Conservation (phyloP, 2,329 filamentous ascomycete species). For the Epichloe sp. region DNA sequence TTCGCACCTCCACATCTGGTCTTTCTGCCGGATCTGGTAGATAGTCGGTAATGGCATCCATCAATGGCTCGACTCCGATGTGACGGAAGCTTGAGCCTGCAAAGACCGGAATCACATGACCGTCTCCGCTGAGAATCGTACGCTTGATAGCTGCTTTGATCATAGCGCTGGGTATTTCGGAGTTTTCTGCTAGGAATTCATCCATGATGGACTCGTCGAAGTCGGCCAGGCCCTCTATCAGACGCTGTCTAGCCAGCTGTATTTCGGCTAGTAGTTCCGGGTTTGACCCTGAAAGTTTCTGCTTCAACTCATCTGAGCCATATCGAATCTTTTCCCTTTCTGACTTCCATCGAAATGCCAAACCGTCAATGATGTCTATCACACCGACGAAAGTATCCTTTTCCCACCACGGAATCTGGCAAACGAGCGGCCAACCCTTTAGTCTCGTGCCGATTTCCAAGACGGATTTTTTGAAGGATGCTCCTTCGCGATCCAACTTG, state of each 20-base stretch:
- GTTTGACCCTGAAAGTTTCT: conserved; percentile 29
- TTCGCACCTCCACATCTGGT: conserved; percentile 63
- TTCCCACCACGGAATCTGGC: conserved; percentile 91
- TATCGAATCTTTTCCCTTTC: conserved; percentile 26
- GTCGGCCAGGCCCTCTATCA: conserved; percentile 77
- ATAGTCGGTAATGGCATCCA: conserved; percentile 80
- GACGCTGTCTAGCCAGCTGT: conserved; percentile 57
- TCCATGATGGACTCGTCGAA: conserved; percentile 80
- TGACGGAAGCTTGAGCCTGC: conserved; percentile 88
- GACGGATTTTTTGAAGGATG: conserved; percentile 70
- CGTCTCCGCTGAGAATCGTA: conserved; percentile 54
- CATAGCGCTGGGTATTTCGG: conserved; percentile 54
- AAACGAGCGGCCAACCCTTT: conserved; percentile 76
- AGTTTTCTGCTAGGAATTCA: conserved; percentile 64
- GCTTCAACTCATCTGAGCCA: conserved; percentile 15
- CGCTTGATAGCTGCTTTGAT: conserved; percentile 64
- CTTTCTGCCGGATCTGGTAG: conserved; percentile 72
- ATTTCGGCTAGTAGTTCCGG: conserved; percentile 54
- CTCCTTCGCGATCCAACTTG: conserved; percentile 66
- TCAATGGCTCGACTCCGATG: conserved; percentile 80
- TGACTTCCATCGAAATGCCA: conserved; percentile 58
- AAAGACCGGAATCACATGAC: conserved; percentile 72
- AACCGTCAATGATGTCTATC: conserved; percentile 66
- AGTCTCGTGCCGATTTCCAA: conserved; percentile 72
- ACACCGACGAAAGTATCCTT: conserved; percentile 70